Evolutionary conservation across 495 filamentous ascomycete species (phyloP), one percentile per base, ranked within the genome.

Genomic region (Penicillium dipodomyicola): DNA sequence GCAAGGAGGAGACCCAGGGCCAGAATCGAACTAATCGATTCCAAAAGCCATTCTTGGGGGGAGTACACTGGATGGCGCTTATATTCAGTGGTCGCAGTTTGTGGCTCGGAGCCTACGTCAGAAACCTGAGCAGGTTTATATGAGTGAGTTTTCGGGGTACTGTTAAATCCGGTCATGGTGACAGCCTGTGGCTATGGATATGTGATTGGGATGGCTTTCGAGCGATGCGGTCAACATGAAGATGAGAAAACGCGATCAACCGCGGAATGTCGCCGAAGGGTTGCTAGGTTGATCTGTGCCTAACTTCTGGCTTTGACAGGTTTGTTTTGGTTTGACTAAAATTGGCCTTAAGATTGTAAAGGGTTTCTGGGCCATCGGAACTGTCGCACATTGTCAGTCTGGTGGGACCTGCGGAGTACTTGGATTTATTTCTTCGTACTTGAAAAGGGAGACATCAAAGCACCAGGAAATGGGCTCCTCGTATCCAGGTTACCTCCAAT

Each of bases 21-120:
- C 15, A 60, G n/a, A 47, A 52, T 42, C 9, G 57, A 57, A 32
- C 49, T 64, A 40, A 58, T 52, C 7, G 57, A 50, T 42, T 64
- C 61, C 37, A 50, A 51, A 7, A 60, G 53, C 57, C 61, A 64
- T 64, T 60, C 61, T 45, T 44, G 47, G 35, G 53, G 57, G 14
- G 57, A 64, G 40, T 55, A 64, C 20, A 64, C 22, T 27, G 53
- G 44, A 55, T 64, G 57, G n/a, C 61, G 61, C 50, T 64, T 60
- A 46, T 64, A 64, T 44, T 57, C 49, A 14, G 43, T 51, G 43
- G 47, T 19, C 5, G 45, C 20, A 49, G 23, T 54, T 30, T 49
- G 50, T 32, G 50, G 39, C 32, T 58, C 50, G 12, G 56, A 52
- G 52, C 20, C 52, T 39, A 44, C 29, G 40, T 64, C 53, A 19